Percentiles rank a stretch among this genome's conserved stretches.
phyloP scores from a whole-genome alignment of 2,329 filamentous ascomycete species.

The Neocucurbitaria cava region DNA sequence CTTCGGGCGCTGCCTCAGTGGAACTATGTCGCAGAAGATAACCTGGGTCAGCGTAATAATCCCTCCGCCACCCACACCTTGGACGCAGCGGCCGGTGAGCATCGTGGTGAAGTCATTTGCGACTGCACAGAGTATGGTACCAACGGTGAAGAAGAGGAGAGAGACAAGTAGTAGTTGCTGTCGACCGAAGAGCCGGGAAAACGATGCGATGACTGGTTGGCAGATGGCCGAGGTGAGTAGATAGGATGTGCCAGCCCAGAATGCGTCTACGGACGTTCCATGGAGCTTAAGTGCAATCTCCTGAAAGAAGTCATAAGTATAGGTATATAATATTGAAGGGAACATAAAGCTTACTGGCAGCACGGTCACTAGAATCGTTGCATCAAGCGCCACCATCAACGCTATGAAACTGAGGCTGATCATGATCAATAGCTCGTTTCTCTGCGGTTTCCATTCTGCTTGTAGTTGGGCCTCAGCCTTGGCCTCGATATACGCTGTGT shows the following conservation, averaged over 20 bases:
- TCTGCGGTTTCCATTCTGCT: constrained; percentile 20
- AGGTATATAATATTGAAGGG: background rate
- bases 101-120: constrained; percentile 44
- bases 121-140: constrained; percentile 53
- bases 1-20: constrained; percentile 50
- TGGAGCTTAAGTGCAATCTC: constrained; percentile 32
- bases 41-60: constrained; percentile 52
- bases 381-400: constrained; percentile 40
- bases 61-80: constrained; percentile 51
- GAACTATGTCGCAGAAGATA: constrained; percentile 55
- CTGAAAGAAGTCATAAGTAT: constrained; percentile 13
- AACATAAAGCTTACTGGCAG: constrained; percentile 26
- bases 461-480: constrained; percentile 5
- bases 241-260: constrained; percentile 76
- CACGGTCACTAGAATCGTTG: constrained; percentile 37
- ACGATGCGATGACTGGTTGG: constrained; percentile 55
- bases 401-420: constrained; percentile 36
- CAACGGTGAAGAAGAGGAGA: constrained; percentile 56
- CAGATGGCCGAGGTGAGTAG: constrained; percentile 70
- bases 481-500: constrained; percentile 16
- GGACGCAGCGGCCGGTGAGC: constrained; percentile 45
- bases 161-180: constrained; percentile 47
- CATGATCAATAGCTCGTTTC: constrained; percentile 31
- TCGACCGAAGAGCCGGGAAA: constrained; percentile 60
- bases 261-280: constrained; percentile 57